Conservation (phyloP, 2,329 filamentous ascomycete species). For the Fusarium stilboides region DNA sequence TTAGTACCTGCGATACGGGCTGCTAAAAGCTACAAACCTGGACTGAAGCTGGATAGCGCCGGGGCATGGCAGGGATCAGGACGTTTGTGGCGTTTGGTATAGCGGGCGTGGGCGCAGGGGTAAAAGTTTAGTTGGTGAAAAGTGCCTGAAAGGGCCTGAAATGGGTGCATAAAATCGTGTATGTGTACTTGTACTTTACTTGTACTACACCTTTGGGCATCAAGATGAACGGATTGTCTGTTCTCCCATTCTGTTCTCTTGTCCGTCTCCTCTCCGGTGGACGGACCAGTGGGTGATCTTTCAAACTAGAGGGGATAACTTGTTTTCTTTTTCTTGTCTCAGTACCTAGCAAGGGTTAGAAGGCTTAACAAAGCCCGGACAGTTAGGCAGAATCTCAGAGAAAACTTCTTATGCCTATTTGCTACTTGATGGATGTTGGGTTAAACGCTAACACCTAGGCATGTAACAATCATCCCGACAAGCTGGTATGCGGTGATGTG, state of each 20-base stretch:
- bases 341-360: neutral
- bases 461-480: slow-evolving; percentile 16
- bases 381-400: too few relatives aligned
- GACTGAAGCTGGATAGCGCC: slow-evolving; percentile 18
- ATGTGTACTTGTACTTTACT: slow-evolving; percentile 2
- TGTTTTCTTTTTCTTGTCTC: slow-evolving; percentile 15
- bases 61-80: slow-evolving; percentile 18
- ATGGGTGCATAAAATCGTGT: slow-evolving; percentile 26
- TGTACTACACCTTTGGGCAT: slow-evolving; percentile 3
- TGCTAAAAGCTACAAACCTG: slow-evolving; percentile 22
- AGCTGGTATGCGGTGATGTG: slow-evolving; percentile 35
- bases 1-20: slow-evolving; percentile 15
- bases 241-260: neutral
- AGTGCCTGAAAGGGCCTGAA: neutral
- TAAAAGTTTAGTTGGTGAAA: slow-evolving; percentile 16
- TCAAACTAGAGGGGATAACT: slow-evolving; percentile 16
- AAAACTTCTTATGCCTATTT: too few relatives aligned
- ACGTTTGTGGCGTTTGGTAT: slow-evolving; percentile 37
- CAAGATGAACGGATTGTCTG: too few relatives aligned
- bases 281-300: slow-evolving; percentile 42
- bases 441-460: neutral
- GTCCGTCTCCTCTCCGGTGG: slow-evolving; percentile 19
- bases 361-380: neutral
- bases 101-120: slow-evolving; percentile 23
- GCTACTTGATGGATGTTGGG: too few relatives aligned